These are phyloP conservation scores for Serendipita sp. DNA, from an alignment of 768 basidiomycete genomes.

Conservation along the genomic window DNA sequence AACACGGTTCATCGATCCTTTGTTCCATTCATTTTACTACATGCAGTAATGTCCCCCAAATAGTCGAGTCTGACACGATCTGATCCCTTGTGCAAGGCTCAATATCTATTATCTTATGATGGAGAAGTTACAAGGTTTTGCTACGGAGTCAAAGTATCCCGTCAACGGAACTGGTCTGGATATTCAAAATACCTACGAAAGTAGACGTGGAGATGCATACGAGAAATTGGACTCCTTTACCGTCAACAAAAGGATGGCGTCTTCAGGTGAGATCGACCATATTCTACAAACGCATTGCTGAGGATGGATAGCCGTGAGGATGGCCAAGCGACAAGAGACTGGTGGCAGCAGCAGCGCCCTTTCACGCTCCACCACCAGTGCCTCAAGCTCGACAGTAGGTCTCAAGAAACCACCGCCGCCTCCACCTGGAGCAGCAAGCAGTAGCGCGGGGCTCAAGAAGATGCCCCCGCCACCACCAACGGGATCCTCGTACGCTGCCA, in stretches of 20 bases:
- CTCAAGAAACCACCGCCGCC: constrained; percentile 15
- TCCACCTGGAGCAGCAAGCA: constrained; percentile 8
- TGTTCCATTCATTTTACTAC: constrained; percentile 98
- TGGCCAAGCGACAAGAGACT: constrained; percentile 11
- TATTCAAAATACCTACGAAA: constrained; percentile 62
- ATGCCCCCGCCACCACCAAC: constrained; percentile 26
- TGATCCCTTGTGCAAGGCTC: constrained; percentile 31
- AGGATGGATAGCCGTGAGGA: constrained; percentile 15
- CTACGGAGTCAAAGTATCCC: constrained; percentile 48
- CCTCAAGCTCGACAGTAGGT: neutral
- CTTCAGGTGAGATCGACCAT: constrained; percentile 48
- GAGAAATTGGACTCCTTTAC: constrained; percentile 59
- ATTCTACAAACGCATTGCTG: neutral
- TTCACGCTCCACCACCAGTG: constrained; percentile 1
- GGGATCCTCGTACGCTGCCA: constrained; percentile 12
- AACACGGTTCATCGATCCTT: constrained; percentile 81
- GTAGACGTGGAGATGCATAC: constrained; percentile 69
- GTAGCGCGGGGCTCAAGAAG: constrained; percentile 21
- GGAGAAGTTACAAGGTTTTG: constrained; percentile 83
- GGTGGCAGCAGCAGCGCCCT: neutral
- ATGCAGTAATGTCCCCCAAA: constrained; percentile 55
- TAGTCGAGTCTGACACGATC: neutral
- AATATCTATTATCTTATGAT: constrained; percentile 89
- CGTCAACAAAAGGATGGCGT: constrained; percentile 70
- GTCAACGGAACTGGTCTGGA: constrained; percentile 47